Conservation (phyloP, 2,329 filamentous ascomycete species). For the Calonectria fujianensis region DNA sequence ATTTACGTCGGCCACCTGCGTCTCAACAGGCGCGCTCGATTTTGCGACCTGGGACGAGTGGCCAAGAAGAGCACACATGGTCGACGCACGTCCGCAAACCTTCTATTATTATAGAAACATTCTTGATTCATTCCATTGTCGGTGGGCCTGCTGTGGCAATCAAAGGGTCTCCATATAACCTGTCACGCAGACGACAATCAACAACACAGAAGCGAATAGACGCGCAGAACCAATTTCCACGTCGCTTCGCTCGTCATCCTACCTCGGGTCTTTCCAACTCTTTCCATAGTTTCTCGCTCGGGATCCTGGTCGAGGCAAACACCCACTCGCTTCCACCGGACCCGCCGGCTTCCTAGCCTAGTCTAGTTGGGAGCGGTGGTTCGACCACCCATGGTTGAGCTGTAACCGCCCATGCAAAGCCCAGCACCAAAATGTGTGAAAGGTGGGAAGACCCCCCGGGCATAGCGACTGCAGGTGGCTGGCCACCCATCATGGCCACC, state of each 20-base stretch:
- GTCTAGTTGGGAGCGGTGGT: slow-evolving; percentile 20
- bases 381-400: slow-evolving; percentile 49
- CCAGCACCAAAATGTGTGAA: slow-evolving; percentile 32
- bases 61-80: slow-evolving; percentile 30
- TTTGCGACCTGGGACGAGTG: slow-evolving; percentile 33
- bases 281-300: slow-evolving; percentile 30
- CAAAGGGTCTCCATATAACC: neutral
- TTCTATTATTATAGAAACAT: slow-evolving; percentile 2
- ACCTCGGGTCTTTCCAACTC: neutral
- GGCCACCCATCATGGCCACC: slow-evolving; percentile 31
- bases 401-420: slow-evolving; percentile 50
- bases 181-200: slow-evolving; percentile 1
- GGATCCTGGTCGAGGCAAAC: slow-evolving; percentile 46
- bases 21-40: slow-evolving; percentile 43
- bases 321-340: slow-evolving; percentile 33
- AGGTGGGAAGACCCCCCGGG: slow-evolving; percentile 33
- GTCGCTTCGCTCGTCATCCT: neutral
- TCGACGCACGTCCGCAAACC: slow-evolving; percentile 14
- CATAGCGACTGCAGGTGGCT: slow-evolving; percentile 39
- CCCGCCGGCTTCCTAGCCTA: slow-evolving; percentile 35
- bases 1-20: slow-evolving; percentile 27
- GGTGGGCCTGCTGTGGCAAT: neutral
- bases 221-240: neutral
- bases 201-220: slow-evolving; percentile 22
- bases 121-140: neutral